These are phyloP conservation scores for Calendula officinalis DNA, from an alignment of 129 eudicot species.

Conservation along the genomic window DNA sequence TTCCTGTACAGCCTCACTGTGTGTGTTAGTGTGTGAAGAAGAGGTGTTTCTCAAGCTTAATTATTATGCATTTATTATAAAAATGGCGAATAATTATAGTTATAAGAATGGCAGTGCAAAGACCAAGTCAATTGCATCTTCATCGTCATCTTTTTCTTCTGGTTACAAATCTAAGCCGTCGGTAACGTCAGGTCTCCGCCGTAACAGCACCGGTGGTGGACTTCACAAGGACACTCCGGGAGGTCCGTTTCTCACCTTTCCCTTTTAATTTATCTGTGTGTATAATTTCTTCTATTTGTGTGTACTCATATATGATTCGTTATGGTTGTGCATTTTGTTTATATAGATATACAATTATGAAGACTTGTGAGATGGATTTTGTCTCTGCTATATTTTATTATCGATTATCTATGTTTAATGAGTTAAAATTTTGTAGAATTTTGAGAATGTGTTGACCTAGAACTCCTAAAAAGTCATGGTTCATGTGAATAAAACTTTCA, in stretches of 20 bases:
- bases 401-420: slow-evolving; percentile 8
- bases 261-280: slow-evolving; percentile 2
- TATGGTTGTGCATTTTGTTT: background rate
- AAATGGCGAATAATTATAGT: slow-evolving; percentile 48
- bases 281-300: background rate
- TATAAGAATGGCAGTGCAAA: slow-evolving; percentile 46
- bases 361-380: background rate
- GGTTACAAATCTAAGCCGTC: slow-evolving; percentile 58
- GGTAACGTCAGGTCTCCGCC: slow-evolving; percentile 47
- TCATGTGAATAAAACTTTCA: slow-evolving; percentile 2
- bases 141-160: slow-evolving; percentile 42
- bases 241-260: slow-evolving; percentile 27
- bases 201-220: slow-evolving; percentile 46
- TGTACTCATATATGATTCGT: background rate
- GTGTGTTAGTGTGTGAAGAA: slow-evolving; percentile 22
- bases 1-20: slow-evolving; percentile 17
- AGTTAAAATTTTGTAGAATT: slow-evolving; percentile 22
- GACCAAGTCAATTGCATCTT: slow-evolving; percentile 39
- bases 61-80: slow-evolving; percentile 11
- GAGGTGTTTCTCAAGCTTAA: slow-evolving; percentile 13
- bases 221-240: slow-evolving; percentile 39
- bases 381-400: background rate
- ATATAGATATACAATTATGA: background rate
- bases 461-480: slow-evolving; percentile 18
- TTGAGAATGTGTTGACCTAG: slow-evolving; percentile 33